Evolutionary conservation across 176 grass and related monocot species (phyloP), one percentile per base, ranked within the genome.

Genomic region (Cocos nucifera): DNA sequence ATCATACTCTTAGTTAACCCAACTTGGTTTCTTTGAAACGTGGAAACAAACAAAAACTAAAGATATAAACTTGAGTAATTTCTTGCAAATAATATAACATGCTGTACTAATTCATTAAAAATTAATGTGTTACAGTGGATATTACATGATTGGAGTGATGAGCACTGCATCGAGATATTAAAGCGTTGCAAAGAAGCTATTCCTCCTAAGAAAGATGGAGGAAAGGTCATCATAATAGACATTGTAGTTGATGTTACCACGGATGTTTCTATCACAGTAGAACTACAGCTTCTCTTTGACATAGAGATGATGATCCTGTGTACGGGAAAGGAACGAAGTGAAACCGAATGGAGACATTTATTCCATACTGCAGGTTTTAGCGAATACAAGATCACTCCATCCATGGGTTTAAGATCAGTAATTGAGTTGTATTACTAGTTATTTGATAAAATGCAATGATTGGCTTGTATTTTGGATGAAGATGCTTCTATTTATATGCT

Each of bases 171-270:
- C 12, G 75, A 61, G 69, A 84, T 84, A 50, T 5, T 84, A 15
- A 56, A 19, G 32, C 59, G 52, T 6, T 84, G 76, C 26, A 84
- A 75, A 30, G 54, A 79, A 25, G 76, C 70, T 18, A 79, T 84
- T 19, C 66, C 70, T 18, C 15, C 70, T 0, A 71, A 16, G 61
- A 76, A 84, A 1, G 69, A 69, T 0, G 71, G 76, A 17, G 76
- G 81, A 6, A 79, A 84, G 50, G 49, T 84, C 10, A 79, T 84
- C 56, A 58, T 84, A 16, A 64, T 79, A 29, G 75, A 84, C 18
- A 65, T 75, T 14, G 76, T 84, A 50, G 67, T 84, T 20, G 69
- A 64, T 2, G 0, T 39, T 39, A 39, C 35, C 10, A 39, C 35
- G 10, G 35, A 39, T 39, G 1, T 39, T 39, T 39, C 63, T 49